A percentile compares a stretch with the other conserved stretches of the same genome.
Conservation (phyloP, 441 rosid species). For the Euphorbia schlechtendalii region DNA sequence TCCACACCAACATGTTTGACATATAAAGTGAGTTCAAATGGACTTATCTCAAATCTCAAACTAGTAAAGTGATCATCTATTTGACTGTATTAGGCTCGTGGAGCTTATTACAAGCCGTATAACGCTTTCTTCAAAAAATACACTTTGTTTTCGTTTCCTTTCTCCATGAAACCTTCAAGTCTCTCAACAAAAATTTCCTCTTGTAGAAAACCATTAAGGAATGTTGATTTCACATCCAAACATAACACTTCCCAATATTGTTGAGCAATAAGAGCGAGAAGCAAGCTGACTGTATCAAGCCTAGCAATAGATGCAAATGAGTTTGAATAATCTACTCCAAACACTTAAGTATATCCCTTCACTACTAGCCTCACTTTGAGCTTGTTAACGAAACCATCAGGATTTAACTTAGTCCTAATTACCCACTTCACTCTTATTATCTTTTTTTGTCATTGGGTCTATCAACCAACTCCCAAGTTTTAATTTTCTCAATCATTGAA, state of each 20-base stretch:
- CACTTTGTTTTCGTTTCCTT: not conserved
- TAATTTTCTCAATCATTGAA: not conserved
- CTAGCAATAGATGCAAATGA: not conserved
- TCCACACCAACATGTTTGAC: not conserved
- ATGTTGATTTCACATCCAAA: not conserved
- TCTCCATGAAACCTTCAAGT: not conserved
- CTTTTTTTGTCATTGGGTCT: not conserved
- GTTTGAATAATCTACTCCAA: not conserved
- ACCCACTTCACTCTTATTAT: not conserved
- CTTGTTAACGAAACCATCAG: not conserved
- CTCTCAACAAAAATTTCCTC: not conserved
- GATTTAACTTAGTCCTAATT: not conserved
- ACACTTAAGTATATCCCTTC: not conserved
- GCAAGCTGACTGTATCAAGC: not conserved
- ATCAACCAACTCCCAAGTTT: not conserved
- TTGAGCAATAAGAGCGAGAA: not conserved
- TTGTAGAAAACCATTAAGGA: not conserved
- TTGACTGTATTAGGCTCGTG: not conserved
- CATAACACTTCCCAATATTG: not conserved
- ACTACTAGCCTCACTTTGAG: not conserved
- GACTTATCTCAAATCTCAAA: not conserved
- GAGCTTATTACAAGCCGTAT: not conserved
- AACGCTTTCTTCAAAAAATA: not conserved
- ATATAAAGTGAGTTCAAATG: not conserved
- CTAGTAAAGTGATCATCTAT: not conserved